Evolutionary conservation across 2,329 filamentous ascomycete species (phyloP).

Genomic region (Lecanosticta acicola): DNA sequence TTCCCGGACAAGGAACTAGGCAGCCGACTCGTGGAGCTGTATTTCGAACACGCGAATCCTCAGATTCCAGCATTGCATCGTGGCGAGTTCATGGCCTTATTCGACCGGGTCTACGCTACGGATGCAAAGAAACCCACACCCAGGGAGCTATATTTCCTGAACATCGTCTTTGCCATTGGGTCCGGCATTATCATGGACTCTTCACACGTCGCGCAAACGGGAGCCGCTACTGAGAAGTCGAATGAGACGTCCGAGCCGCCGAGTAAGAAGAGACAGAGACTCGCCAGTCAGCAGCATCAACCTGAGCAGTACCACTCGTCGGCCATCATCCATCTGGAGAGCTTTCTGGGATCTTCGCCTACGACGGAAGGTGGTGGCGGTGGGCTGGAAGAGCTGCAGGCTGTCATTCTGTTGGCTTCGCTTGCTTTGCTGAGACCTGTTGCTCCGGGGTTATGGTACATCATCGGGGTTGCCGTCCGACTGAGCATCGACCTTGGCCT

Average conservation of each 20-base stretch:
- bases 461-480: conserved; percentile 86
- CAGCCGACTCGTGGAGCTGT: conserved; percentile 67
- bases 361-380: conserved; percentile 66
- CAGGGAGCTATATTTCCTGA: conserved; percentile 84
- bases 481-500: conserved; percentile 86
- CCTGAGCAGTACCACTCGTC: conserved; percentile 96
- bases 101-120: conserved; percentile 72
- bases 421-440: conserved; percentile 89
- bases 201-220: conserved; percentile 30
- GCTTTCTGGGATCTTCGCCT: conserved; percentile 66
- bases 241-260: conserved; percentile 24
- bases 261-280: conserved; percentile 47
- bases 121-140: conserved; percentile 63
- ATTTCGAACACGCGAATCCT: conserved; percentile 94
- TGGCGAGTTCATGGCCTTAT: conserved; percentile 81
- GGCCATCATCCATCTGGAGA: conserved; percentile 84
- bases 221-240: conserved; percentile 31
- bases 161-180: conserved; percentile 96
- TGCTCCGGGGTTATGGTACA: conserved; percentile 93
- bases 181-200: conserved; percentile 78
- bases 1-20: conserved; percentile 77
- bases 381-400: conserved; percentile 87
- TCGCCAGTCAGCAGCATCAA: conserved; percentile 52
- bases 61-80: conserved; percentile 91
- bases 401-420: conserved; percentile 82